Percentiles rank a stretch among this genome's conserved stretches.
These are phyloP conservation scores for Glycine soja DNA, from an alignment of 306 rosid species.

Conservation along the genomic window DNA sequence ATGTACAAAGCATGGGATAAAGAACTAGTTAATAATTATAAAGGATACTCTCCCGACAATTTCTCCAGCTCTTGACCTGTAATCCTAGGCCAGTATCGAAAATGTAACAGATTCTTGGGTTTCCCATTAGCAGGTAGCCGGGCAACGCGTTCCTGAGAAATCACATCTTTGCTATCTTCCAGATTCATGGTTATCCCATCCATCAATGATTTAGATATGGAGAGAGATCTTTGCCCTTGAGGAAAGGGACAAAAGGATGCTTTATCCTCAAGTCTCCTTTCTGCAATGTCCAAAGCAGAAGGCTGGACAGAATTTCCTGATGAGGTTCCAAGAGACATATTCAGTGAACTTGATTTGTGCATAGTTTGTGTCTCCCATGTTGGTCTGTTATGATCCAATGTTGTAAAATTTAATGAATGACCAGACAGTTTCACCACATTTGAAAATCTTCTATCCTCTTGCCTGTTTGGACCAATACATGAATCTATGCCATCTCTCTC, in stretches of 20 bases:
- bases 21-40: neutral
- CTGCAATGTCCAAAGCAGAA: constrained; percentile 56
- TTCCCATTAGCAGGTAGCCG: constrained; percentile 85
- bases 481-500: constrained; percentile 57
- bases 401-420: constrained; percentile 52
- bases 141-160: constrained; percentile 63
- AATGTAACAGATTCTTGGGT: constrained; percentile 81
- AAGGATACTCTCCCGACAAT: constrained; percentile 91
- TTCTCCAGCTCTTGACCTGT: constrained; percentile 87
- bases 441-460: constrained; percentile 61
- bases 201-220: constrained; percentile 69
- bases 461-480: constrained; percentile 52
- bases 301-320: constrained; percentile 60
- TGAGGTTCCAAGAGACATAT: constrained; percentile 69
- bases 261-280: constrained; percentile 67
- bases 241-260: constrained; percentile 60
- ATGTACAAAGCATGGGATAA: neutral
- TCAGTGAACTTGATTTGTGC: constrained; percentile 57
- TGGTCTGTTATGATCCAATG: constrained; percentile 57
- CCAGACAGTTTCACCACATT: constrained; percentile 53
- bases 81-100: constrained; percentile 96
- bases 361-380: constrained; percentile 58
- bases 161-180: constrained; percentile 58
- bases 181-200: constrained; percentile 45
- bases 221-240: constrained; percentile 61